Percentiles rank a stretch among this genome's conserved stretches.
These are phyloP conservation scores for Rugosomyces carneus DNA, from an alignment of 1,284 basidiomycete genomes.

Conservation along the genomic window DNA sequence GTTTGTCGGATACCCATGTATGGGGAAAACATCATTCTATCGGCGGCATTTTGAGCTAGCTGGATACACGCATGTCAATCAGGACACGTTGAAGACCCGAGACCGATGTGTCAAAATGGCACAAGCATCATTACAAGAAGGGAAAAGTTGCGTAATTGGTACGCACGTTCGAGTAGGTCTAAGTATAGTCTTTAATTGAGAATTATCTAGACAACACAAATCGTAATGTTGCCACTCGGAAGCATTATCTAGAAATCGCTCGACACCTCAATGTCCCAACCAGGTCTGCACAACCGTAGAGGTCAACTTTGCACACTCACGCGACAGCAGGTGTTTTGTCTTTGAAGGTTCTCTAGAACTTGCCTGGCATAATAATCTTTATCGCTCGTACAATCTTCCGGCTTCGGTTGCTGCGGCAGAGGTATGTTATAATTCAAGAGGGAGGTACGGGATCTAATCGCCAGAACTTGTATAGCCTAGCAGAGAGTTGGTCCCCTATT, in stretches of 20 bases:
- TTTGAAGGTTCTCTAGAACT: slow-evolving; percentile 72
- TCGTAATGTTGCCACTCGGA: slow-evolving; percentile 62
- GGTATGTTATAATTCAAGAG: slow-evolving; percentile 24
- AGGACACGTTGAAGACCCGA: slow-evolving; percentile 73
- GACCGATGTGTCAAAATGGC: slow-evolving; percentile 70
- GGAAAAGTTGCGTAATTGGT: slow-evolving; percentile 76
- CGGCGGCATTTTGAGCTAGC: slow-evolving; percentile 58
- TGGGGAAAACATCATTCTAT: slow-evolving; percentile 87
- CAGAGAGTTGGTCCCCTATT: slow-evolving; percentile 58
- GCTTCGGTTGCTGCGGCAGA: slow-evolving; percentile 32
- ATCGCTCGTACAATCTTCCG: slow-evolving; percentile 63
- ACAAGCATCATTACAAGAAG: slow-evolving; percentile 47
- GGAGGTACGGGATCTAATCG: neutral
- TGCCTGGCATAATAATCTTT: slow-evolving; percentile 88
- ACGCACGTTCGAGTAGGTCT: slow-evolving; percentile 19
- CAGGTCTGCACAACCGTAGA: slow-evolving; percentile 35
- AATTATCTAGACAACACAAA: slow-evolving; percentile 78
- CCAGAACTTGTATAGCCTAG: slow-evolving; percentile 27
- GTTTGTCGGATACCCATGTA: slow-evolving; percentile 83
- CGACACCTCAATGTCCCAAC: slow-evolving; percentile 47
- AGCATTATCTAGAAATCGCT: slow-evolving; percentile 64
- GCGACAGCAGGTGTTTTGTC: slow-evolving; percentile 53
- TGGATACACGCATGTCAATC: slow-evolving; percentile 80
- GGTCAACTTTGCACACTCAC: neutral
- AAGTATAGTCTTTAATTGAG: neutral